phyloP scores from a whole-genome alignment of 108 stramenopile species.

The Nannochloropsis salina region DNA sequence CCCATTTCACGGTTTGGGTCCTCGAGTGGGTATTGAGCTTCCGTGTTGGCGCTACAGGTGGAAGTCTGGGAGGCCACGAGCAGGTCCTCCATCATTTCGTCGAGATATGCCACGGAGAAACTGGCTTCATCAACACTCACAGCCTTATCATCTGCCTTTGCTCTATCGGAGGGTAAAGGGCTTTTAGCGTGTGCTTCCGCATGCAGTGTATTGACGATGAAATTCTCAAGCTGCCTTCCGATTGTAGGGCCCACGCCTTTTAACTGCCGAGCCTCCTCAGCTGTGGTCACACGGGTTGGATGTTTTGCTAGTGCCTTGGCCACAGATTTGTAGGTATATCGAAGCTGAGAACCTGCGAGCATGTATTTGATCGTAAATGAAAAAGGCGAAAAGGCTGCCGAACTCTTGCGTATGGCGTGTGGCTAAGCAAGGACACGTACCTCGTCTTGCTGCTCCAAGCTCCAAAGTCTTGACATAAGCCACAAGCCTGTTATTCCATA shows the following conservation, averaged over 20 bases:
- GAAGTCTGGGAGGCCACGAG: background rate
- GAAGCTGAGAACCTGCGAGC: background rate
- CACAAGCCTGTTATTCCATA: background rate
- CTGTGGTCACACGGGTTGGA: background rate
- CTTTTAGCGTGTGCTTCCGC: too few species aligned
- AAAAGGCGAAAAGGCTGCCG: too few species aligned
- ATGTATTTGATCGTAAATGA: too few species aligned
- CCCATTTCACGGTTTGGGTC: too few species aligned
- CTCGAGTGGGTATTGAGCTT: background rate
- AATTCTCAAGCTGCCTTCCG: background rate
- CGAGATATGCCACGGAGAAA: background rate
- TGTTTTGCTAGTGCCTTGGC: background rate
- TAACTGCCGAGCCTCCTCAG: background rate
- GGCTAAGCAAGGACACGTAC: too few species aligned
- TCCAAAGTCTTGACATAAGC: background rate
- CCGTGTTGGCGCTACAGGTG: background rate
- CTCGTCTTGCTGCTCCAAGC: background rate
- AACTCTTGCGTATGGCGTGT: too few species aligned
- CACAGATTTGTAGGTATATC: background rate
- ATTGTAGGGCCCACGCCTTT: constrained; percentile 6
- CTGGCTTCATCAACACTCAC: background rate
- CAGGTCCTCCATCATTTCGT: constrained; percentile 9
- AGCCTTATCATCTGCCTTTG: background rate
- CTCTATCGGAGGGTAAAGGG: background rate
- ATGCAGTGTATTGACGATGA: background rate